These are phyloP conservation scores for Sicyos baderoa DNA, from an alignment of 306 rosid genomes.

Conservation along the genomic window DNA sequence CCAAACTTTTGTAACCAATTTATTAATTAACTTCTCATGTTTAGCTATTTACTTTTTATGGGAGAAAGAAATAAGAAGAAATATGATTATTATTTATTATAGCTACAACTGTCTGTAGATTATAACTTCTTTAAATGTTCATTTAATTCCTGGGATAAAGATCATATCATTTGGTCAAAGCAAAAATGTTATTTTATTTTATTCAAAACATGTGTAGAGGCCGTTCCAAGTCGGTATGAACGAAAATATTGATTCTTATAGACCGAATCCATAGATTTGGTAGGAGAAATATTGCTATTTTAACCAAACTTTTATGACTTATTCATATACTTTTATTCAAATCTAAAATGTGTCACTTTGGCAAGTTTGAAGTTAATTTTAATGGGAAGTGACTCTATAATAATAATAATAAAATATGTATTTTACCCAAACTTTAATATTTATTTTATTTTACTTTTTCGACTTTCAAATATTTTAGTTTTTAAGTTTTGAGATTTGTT, in stretches of 20 bases:
- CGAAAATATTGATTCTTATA: neutral
- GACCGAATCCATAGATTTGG: neutral
- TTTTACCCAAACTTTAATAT: too few species aligned
- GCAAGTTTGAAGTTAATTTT: too few species aligned
- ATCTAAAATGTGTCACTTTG: too few species aligned
- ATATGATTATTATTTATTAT: neutral
- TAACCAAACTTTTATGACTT: slow-evolving; percentile 11
- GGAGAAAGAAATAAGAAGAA: neutral
- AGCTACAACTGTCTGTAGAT: neutral
- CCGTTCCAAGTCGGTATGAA: neutral
- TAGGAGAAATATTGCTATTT: neutral
- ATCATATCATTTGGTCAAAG: neutral
- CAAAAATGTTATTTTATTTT: neutral
- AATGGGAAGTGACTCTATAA: too few species aligned
- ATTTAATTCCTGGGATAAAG: neutral
- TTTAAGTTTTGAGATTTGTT: too few species aligned
- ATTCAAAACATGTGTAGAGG: neutral
- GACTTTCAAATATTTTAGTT: too few species aligned
- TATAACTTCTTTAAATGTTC: neutral
- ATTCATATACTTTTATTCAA: too few species aligned
- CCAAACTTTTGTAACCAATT: too few species aligned
- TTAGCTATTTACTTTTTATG: too few species aligned
- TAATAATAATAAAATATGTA: too few species aligned
- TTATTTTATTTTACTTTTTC: too few species aligned
- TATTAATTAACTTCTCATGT: too few species aligned